Conservation (phyloP, 2,329 filamentous ascomycete species). For the Apiospora malaysiana region DNA sequence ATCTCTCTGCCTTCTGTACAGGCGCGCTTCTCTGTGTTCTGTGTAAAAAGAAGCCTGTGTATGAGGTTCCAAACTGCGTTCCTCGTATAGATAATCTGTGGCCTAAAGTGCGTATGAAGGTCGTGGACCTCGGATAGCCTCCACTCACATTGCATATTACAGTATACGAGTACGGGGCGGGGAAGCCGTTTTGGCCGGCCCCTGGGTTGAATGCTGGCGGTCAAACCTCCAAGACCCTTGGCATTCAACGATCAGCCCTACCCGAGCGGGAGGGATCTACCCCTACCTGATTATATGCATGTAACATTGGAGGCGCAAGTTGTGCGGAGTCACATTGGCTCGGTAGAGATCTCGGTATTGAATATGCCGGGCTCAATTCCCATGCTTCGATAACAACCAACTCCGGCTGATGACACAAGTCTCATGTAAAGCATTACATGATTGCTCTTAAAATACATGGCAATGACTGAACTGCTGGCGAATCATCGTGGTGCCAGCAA, state of each 20-base stretch:
- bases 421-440: background rate
- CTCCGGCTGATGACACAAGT: background rate
- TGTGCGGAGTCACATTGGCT: background rate
- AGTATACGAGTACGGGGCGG: background rate
- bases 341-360: background rate
- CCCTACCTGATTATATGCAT: background rate
- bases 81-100: background rate
- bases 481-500: no score
- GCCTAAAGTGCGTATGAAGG: no score
- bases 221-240: background rate
- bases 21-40: background rate
- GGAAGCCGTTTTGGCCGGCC: background rate
- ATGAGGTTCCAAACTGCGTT: background rate
- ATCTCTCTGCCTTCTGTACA: background rate
- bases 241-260: background rate
- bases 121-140: background rate
- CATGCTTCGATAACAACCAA: background rate
- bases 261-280: background rate
- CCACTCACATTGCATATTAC: background rate
- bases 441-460: no score
- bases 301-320: background rate
- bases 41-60: background rate
- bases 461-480: no score
- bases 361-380: background rate
- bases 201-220: background rate